Conservation (phyloP, 495 filamentous ascomycete species). For the Penicillium robsamsonii region DNA sequence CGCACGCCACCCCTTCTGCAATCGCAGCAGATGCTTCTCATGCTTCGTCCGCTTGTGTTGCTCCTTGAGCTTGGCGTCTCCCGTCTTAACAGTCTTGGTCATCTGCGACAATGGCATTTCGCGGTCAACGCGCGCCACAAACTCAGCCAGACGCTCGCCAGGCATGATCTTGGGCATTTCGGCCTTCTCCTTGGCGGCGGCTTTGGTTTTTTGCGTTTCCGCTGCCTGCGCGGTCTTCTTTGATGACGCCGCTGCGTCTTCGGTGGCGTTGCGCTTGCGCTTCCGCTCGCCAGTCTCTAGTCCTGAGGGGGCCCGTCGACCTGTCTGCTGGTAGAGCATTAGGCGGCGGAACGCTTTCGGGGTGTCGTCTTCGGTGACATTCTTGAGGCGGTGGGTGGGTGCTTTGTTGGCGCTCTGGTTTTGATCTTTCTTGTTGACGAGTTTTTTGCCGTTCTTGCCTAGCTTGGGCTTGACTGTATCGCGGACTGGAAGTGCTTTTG, state of each 20-base stretch:
- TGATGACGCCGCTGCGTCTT: constrained; percentile 19
- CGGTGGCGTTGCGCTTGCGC: constrained; percentile 33
- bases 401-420: constrained; percentile 19
- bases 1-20: constrained; percentile 79
- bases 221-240: constrained; percentile 14
- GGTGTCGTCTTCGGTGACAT: constrained; percentile 65
- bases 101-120: constrained; percentile 71
- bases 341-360: constrained; percentile 81
- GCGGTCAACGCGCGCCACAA: constrained; percentile 80
- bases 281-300: constrained; percentile 67
- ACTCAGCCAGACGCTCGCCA: constrained; percentile 78
- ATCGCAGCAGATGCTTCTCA: constrained; percentile 75
- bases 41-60: constrained; percentile 66
- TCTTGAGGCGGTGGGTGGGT: constrained; percentile 38
- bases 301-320: constrained; percentile 57
- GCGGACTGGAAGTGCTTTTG: constrained; percentile 64
- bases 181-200: constrained; percentile 16
- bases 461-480: constrained; percentile 29
- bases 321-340: constrained; percentile 61
- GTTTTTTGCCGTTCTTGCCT: constrained; percentile 15
- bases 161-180: constrained; percentile 68
- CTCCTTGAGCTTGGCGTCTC: constrained; percentile 45
- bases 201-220: constrained; percentile 13
- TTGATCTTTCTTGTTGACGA: constrained; percentile 20
- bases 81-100: constrained; percentile 39